Conservation (phyloP, 2,329 filamentous ascomycete genomes). For the Drechmeria coniospora region DNA sequence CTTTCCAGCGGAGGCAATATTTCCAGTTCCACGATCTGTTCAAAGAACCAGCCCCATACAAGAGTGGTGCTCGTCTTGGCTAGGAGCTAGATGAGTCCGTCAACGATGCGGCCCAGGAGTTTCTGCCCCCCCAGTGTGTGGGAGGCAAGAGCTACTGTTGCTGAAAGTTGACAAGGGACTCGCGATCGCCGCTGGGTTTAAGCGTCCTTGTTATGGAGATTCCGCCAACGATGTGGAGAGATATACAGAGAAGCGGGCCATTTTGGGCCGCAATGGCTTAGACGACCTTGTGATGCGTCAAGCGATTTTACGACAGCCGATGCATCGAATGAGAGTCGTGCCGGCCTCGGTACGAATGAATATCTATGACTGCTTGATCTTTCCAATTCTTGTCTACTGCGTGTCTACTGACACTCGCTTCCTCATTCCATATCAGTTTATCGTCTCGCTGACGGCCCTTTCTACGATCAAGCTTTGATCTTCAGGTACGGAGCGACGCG, state of each 20-base stretch:
- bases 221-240: slow-evolving; percentile 13
- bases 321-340: no score
- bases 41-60: slow-evolving; percentile 38
- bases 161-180: slow-evolving; percentile 12
- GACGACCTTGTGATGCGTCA: no score
- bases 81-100: slow-evolving; percentile 13
- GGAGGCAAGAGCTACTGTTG: slow-evolving; percentile 16
- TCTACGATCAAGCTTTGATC: slow-evolving; percentile 6
- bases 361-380: no score
- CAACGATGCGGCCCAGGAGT: slow-evolving; percentile 10
- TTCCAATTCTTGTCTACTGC: no score
- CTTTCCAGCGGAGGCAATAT: slow-evolving; percentile 35
- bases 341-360: no score
- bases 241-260: slow-evolving; percentile 11
- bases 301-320: no score
- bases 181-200: slow-evolving; percentile 10
- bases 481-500: slow-evolving; percentile 23
- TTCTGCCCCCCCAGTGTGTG: slow-evolving; percentile 7
- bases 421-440: no score
- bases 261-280: slow-evolving; percentile 13
- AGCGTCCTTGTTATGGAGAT: slow-evolving; percentile 12
- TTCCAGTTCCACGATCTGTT: slow-evolving; percentile 52
- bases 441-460: no score
- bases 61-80: slow-evolving; percentile 13
- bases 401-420: no score